Conservation (phyloP, 768 basidiomycete genomes). For the Leucocoprinus leucothites region DNA sequence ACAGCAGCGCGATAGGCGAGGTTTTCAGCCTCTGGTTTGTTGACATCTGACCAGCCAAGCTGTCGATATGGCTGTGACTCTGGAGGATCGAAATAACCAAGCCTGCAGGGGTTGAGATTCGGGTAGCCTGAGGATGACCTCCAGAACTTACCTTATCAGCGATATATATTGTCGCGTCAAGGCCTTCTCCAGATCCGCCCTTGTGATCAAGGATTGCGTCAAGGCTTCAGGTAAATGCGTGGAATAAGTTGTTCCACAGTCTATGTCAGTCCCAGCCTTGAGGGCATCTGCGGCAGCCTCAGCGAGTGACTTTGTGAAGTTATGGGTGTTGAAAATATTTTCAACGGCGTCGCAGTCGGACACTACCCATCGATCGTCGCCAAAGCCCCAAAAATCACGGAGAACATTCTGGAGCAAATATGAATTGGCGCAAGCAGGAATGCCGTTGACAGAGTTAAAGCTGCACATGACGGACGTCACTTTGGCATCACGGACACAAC, state of each 20-base stretch:
- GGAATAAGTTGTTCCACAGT: conserved; percentile 50
- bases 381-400: conserved; percentile 49
- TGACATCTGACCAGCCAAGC: conserved; percentile 47
- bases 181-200: conserved; percentile 39
- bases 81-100: conserved; percentile 56
- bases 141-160: conserved; percentile 47
- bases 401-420: conserved; percentile 51
- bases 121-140: neutral
- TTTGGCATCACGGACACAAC: conserved; percentile 56
- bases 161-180: conserved; percentile 48
- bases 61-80: conserved; percentile 48
- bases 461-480: conserved; percentile 60
- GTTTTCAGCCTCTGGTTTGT: conserved; percentile 41
- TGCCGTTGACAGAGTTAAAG: conserved; percentile 59
- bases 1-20: conserved; percentile 50
- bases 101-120: conserved; percentile 24
- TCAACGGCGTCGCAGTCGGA: conserved; percentile 56
- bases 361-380: conserved; percentile 49
- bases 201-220: conserved; percentile 43
- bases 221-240: conserved; percentile 44
- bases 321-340: conserved; percentile 49
- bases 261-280: conserved; percentile 52
- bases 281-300: conserved; percentile 49
- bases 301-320: conserved; percentile 40
- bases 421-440: conserved; percentile 52